Evolutionary conservation across 306 rosid species (phyloP).

Genomic region (Pachyrhizus erosus): DNA sequence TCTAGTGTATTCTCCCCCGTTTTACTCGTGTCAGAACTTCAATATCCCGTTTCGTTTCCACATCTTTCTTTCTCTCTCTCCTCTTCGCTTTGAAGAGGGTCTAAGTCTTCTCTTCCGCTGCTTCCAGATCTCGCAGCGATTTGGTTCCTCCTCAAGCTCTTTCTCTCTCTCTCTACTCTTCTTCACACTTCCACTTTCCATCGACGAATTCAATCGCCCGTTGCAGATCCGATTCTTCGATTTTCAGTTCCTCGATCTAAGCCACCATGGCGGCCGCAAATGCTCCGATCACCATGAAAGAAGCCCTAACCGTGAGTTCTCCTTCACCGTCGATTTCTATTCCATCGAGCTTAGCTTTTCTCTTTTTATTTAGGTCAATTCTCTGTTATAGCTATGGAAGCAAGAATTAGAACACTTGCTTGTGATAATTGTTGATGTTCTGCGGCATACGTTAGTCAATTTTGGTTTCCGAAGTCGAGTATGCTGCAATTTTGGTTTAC

Average conservation of each 20-base stretch:
- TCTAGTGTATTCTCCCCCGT: not conserved
- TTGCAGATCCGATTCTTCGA: slow-evolving; percentile 58
- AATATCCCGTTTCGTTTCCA: slow-evolving; percentile 20
- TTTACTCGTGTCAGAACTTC: slow-evolving; percentile 37
- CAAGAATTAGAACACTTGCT: not conserved
- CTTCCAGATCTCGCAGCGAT: slow-evolving; percentile 66
- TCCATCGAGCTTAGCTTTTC: not conserved
- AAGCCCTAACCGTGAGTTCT: slow-evolving; percentile 81
- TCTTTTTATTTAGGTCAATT: slow-evolving; percentile 42
- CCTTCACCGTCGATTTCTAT: slow-evolving; percentile 24
- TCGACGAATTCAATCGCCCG: slow-evolving; percentile 37
- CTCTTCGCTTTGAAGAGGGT: slow-evolving; percentile 49
- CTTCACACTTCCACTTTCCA: slow-evolving; percentile 41
- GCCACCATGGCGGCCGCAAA: slow-evolving; percentile 93
- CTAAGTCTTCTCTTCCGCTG: slow-evolving; percentile 50
- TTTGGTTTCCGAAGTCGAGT: slow-evolving; percentile 6
- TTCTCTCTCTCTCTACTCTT: not conserved
- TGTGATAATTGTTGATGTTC: not conserved
- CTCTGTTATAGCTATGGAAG: slow-evolving; percentile 1
- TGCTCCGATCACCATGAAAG: slow-evolving; percentile 99
- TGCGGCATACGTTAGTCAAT: not conserved
- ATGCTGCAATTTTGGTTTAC: slow-evolving; percentile 27
- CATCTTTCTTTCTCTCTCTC: slow-evolving; percentile 36
- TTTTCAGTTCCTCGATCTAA: slow-evolving; percentile 59
- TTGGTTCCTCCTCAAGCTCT: slow-evolving; percentile 50